Evolutionary conservation across 2,329 filamentous ascomycete genomes (phyloP), one percentile per base, ranked within the genome.

Genomic region (Trichoderma semiorbis): DNA sequence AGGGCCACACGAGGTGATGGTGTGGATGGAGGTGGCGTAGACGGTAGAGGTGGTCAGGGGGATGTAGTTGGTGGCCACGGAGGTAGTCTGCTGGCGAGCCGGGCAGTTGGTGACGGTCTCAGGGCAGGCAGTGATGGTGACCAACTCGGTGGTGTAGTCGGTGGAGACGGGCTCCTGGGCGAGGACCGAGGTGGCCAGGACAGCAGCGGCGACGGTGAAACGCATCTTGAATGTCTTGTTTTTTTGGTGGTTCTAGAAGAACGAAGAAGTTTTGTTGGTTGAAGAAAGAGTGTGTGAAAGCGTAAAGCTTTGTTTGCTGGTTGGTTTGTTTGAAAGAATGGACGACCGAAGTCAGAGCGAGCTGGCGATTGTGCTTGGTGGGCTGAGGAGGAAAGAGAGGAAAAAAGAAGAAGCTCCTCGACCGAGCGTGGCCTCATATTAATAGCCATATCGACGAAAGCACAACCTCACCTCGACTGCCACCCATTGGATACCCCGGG

Each of bases 71-170:
- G 81, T 82, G 74, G 79, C 75, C 73, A 82, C 78, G 69, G 75
- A 75, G 76, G 81, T 84, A 72, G 80, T 78, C 75, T 77, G 79
- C 66, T 79, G 81, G 75, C 78, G 75, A 73, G 81, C 83, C 70
- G 86, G 86, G 86, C 90, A 91, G 88, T 91, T 78, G 80, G 88
- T 87, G 79, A 90, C 87, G 72, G 84, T 84, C 69, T 86, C 83
- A 72, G 82, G 85, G 85, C 89, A 91, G 73, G 85, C 85, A 79
- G 87, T 90, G 85, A 91, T 83, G 82, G 89, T 91, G 76, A 87
- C 81, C 78, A 88, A 81, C 80, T 86, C 82, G 78, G 88, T 90
- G 80, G 84, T 80, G 85, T 86, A 89, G 83, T 88, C 83, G 79
- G 87, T 85, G 67, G 80, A 81, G 75, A 84, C 74, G 76, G 79